phyloP scores from a whole-genome alignment of 2,329 filamentous ascomycete species.

The Paramyrothecium roridum region DNA sequence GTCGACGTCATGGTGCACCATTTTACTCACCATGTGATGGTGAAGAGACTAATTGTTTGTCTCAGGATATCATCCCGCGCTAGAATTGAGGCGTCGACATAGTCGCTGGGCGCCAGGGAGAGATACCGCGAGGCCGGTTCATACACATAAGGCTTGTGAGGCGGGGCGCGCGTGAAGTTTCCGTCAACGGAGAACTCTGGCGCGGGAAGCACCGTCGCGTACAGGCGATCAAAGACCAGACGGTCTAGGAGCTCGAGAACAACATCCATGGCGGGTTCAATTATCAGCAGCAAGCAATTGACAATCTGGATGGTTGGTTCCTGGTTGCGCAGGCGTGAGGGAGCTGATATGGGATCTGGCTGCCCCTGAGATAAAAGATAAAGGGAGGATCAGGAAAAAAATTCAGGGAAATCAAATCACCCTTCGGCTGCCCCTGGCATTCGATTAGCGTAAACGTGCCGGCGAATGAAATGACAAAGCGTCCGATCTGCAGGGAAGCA shows the following conservation, averaged over 20 bases:
- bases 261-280: conserved; percentile 28
- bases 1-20: conserved; percentile 19
- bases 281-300: too few relatives aligned
- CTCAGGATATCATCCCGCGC: conserved; percentile 37
- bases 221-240: conserved; percentile 35
- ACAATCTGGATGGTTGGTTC: too few relatives aligned
- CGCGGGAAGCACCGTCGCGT: conserved; percentile 33
- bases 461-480: too few relatives aligned
- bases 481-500: too few relatives aligned
- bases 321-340: too few relatives aligned
- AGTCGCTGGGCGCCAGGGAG: neutral
- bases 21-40: conserved; percentile 32
- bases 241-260: conserved; percentile 38
- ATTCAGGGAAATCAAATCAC: too few relatives aligned
- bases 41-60: conserved; percentile 32
- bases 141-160: neutral
- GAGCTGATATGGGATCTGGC: too few relatives aligned
- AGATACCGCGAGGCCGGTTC: neutral
- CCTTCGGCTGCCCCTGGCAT: too few relatives aligned
- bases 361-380: too few relatives aligned
- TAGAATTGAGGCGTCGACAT: conserved; percentile 23
- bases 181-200: conserved; percentile 3
- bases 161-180: conserved; percentile 4
- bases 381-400: too few relatives aligned
- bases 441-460: too few relatives aligned